These are phyloP conservation scores for Sideroxylon spinosum DNA, from an alignment of 179 eudicot species.

Conservation along the genomic window DNA sequence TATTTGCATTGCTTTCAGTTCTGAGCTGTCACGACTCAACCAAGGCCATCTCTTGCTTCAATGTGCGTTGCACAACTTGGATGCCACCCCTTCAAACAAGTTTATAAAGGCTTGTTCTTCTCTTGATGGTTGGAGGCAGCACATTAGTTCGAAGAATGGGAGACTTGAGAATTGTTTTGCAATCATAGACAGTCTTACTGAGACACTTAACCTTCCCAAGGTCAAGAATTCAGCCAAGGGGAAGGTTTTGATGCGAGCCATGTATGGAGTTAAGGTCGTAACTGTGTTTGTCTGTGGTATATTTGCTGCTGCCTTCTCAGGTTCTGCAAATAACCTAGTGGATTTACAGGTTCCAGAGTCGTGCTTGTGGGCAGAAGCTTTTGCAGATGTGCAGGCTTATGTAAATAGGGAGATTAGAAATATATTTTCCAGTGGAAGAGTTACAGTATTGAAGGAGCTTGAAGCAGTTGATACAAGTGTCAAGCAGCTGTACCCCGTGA, in stretches of 20 bases:
- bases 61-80: slow-evolving; percentile 44
- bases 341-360: slow-evolving; percentile 48
- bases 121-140: slow-evolving; percentile 66
- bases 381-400: slow-evolving; percentile 46
- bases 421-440: slow-evolving; percentile 31
- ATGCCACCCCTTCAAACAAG: slow-evolving; percentile 29
- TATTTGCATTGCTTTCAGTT: slow-evolving; percentile 62
- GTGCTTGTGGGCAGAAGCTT: slow-evolving; percentile 64
- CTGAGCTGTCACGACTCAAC: slow-evolving; percentile 66
- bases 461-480: slow-evolving; percentile 51
- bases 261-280: slow-evolving; percentile 74
- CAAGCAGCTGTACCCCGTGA: slow-evolving; percentile 42
- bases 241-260: slow-evolving; percentile 72
- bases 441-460: slow-evolving; percentile 49
- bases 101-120: slow-evolving; percentile 46
- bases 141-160: slow-evolving; percentile 46
- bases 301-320: slow-evolving; percentile 61
- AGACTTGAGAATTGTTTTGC: slow-evolving; percentile 53
- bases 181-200: slow-evolving; percentile 44
- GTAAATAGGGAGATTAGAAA: slow-evolving; percentile 52
- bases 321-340: slow-evolving; percentile 44
- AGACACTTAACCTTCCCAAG: slow-evolving; percentile 60
- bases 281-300: slow-evolving; percentile 57
- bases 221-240: slow-evolving; percentile 83
- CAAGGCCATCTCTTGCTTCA: slow-evolving; percentile 73